Conservation (phyloP, 805 yeast genomes). For the Saccharomycopsis javanensis region DNA sequence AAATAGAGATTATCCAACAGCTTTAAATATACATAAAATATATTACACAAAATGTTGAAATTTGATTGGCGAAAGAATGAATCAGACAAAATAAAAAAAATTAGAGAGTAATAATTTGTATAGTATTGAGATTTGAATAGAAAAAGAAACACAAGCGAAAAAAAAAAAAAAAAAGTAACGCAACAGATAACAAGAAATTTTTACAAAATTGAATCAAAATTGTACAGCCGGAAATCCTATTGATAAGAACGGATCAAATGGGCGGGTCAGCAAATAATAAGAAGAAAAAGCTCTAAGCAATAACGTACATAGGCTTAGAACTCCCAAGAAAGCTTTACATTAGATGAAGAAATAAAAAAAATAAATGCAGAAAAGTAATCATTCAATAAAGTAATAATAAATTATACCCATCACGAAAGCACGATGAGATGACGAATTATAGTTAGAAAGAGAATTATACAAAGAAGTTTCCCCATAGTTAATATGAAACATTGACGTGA, state of each 20-base stretch:
- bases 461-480: too few relatives aligned
- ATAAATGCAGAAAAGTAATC: too few relatives aligned
- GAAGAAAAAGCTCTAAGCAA: too few relatives aligned
- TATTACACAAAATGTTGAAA: background rate
- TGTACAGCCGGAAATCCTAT: background rate
- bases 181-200: background rate
- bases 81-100: background rate
- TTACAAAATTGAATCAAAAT: background rate
- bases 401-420: too few relatives aligned
- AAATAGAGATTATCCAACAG: background rate
- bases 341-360: too few relatives aligned
- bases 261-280: background rate
- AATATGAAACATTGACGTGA: too few relatives aligned
- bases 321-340: too few relatives aligned
- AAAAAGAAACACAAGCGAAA: background rate
- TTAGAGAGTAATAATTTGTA: background rate
- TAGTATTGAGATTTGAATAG: background rate
- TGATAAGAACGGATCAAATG: background rate
- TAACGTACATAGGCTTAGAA: too few relatives aligned
- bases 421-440: too few relatives aligned
- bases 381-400: too few relatives aligned
- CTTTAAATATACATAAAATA: background rate
- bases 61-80: background rate
- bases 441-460: too few relatives aligned
- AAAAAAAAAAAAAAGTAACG: background rate